phyloP scores from a whole-genome alignment of 108 stramenopile genomes.

The Stephanodiscus triporus region DNA sequence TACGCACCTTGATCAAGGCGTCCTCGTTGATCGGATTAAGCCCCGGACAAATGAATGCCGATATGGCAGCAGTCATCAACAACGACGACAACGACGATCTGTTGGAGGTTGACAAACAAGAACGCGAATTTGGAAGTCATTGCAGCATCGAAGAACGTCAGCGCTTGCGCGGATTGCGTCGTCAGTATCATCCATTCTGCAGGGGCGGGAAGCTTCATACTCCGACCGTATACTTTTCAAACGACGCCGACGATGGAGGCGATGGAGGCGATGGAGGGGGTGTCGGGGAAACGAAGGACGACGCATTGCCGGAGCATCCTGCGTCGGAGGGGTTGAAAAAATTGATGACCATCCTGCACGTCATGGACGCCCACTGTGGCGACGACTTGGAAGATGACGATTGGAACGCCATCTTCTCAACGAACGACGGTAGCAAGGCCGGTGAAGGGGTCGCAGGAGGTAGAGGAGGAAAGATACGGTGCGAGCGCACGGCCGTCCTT shows the following conservation, averaged over 20 bases:
- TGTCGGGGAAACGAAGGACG: neutral
- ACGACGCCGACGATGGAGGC: neutral
- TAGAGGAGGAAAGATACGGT: neutral
- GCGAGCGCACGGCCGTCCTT: conserved; percentile 35
- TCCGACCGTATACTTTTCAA: conserved; percentile 26
- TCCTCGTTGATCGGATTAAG: conserved; percentile 20
- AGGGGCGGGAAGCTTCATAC: conserved; percentile 21
- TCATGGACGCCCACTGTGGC: conserved; percentile 57
- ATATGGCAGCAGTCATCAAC: neutral
- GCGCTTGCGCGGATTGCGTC: conserved; percentile 6
- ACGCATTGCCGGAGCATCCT: conserved; percentile 34
- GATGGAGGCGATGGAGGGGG: neutral
- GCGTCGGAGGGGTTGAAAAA: conserved; percentile 44
- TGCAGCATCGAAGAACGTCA: conserved; percentile 15
- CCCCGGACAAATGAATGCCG: neutral
- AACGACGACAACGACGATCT: conserved; percentile 3
- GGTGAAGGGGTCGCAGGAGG: neutral
- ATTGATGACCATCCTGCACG: conserved; percentile 38
- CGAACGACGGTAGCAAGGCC: neutral
- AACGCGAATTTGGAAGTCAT: neutral
- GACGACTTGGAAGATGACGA: conserved; percentile 37
- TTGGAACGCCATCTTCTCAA: conserved; percentile 36
- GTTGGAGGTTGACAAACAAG: neutral
- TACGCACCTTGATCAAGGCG: conserved; percentile 38
- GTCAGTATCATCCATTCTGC: conserved; percentile 37